Evolutionary conservation across 495 filamentous ascomycete species (phyloP).

Genomic region (Bacidia gigantensis): DNA sequence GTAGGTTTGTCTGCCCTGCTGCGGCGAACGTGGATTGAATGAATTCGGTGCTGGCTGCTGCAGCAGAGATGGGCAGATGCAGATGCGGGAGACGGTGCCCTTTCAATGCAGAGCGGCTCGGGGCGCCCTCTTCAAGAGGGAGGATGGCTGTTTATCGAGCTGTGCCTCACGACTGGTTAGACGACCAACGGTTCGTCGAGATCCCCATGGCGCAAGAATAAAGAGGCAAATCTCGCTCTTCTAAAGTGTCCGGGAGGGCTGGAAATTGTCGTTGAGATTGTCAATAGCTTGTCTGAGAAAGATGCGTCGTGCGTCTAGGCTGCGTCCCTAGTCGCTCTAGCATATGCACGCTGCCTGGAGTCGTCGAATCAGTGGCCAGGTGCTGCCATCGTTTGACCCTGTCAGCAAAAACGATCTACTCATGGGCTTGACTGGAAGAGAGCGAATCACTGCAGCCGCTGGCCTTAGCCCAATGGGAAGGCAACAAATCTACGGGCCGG

Average conservation of each 20-base stretch:
- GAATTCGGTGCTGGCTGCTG: background rate
- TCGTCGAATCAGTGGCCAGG: slow-evolving; percentile 1
- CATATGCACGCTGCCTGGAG: background rate
- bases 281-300: slow-evolving; percentile 1
- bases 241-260: slow-evolving; percentile 1
- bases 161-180: slow-evolving; percentile 1
- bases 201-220: background rate
- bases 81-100: slow-evolving; percentile 9
- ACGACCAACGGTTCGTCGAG: slow-evolving; percentile 1
- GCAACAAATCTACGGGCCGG: slow-evolving; percentile 1
- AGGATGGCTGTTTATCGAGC: slow-evolving; percentile 4
- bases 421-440: slow-evolving; percentile 6
- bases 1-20: background rate
- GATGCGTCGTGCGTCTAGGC: slow-evolving; percentile 1
- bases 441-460: slow-evolving; percentile 9
- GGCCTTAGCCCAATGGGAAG: slow-evolving; percentile 4
- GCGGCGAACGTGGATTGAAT: background rate
- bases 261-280: slow-evolving; percentile 3
- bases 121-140: slow-evolving; percentile 5
- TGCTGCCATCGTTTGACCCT: slow-evolving; percentile 2
- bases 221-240: slow-evolving; percentile 7
- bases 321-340: slow-evolving; percentile 3
- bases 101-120: slow-evolving; percentile 9
- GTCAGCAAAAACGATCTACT: slow-evolving; percentile 7
- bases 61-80: slow-evolving; percentile 4